These are phyloP conservation scores for Meyerozyma sp. DNA, from an alignment of 1,139 yeast species.

Conservation along the genomic window DNA sequence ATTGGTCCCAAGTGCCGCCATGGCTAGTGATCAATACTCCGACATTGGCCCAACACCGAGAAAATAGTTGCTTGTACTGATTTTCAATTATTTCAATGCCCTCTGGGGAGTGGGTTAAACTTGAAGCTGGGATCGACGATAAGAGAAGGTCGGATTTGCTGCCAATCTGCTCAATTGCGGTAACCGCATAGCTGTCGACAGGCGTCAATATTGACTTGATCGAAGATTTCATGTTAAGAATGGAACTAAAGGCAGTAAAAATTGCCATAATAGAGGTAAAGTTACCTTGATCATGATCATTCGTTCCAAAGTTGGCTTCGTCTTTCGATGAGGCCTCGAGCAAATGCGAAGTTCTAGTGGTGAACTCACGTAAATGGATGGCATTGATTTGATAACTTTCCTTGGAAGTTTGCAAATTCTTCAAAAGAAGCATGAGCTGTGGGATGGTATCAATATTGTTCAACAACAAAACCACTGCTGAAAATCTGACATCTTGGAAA, in stretches of 20 bases:
- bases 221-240: constrained; percentile 44
- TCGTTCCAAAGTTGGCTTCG: constrained; percentile 8
- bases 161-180: constrained; percentile 28
- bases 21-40: constrained; percentile 26
- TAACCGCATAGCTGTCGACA: constrained; percentile 19
- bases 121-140: constrained; percentile 19
- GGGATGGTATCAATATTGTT: constrained; percentile 29
- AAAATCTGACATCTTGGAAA: constrained; percentile 15
- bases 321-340: constrained; percentile 50
- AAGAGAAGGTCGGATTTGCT: constrained; percentile 17
- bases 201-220: constrained; percentile 53
- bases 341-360: constrained; percentile 64
- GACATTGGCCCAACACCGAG: constrained; percentile 22
- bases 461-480: constrained; percentile 23
- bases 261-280: constrained; percentile 48
- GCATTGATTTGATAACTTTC: constrained; percentile 41
- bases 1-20: constrained; percentile 3
- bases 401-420: constrained; percentile 11
- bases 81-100: constrained; percentile 18
- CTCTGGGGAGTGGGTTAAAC: constrained; percentile 14
- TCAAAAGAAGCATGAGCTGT: constrained; percentile 27
- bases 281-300: constrained; percentile 8
- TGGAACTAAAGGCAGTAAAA: constrained; percentile 47
- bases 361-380: constrained; percentile 51
- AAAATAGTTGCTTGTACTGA: constrained; percentile 22